Percentiles rank a stretch among this genome's conserved stretches.
Conservation (phyloP, 1,139 yeast species). For the Hemisphaericaspora xylanilytica region DNA sequence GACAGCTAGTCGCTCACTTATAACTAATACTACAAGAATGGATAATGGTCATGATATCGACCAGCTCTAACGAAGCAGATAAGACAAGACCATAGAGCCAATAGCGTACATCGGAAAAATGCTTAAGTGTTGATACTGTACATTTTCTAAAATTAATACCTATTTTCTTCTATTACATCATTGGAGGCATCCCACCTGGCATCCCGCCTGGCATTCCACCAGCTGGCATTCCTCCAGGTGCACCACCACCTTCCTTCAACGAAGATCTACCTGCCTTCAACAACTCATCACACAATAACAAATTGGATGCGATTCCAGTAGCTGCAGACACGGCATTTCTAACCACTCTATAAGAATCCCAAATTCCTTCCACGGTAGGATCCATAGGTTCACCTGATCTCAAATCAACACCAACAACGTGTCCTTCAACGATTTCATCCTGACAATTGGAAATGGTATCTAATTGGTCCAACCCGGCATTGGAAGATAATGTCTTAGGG, state of each 20-base stretch:
- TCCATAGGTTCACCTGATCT: constrained; percentile 94
- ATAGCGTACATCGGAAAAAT: too few relatives aligned
- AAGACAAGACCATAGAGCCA: too few relatives aligned
- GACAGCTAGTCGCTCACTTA: too few relatives aligned
- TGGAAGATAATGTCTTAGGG: constrained; percentile 88
- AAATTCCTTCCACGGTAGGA: constrained; percentile 89
- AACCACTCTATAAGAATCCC: constrained; percentile 93
- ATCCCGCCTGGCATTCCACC: constrained; percentile 14
- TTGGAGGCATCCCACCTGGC: constrained; percentile 12
- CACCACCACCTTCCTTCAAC: constrained; percentile 57
- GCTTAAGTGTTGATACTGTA: too few relatives aligned
- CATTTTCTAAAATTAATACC: too few relatives aligned
- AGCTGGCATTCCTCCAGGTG: too few relatives aligned
- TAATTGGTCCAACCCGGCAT: constrained; percentile 91
- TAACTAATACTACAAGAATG: too few relatives aligned
- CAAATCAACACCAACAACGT: constrained; percentile 86
- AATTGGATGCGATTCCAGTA: constrained; percentile 89
- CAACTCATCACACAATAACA: constrained; percentile 90
- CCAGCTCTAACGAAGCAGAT: too few relatives aligned
- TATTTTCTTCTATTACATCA: constrained; percentile 10
- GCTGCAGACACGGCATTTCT: constrained; percentile 93
- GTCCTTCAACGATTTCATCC: constrained; percentile 82
- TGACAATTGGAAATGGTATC: constrained; percentile 88
- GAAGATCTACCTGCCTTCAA: constrained; percentile 95
- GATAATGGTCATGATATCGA: too few relatives aligned